phyloP scores from a whole-genome alignment of 345 rosid species.

The Syzygium aqueum region DNA sequence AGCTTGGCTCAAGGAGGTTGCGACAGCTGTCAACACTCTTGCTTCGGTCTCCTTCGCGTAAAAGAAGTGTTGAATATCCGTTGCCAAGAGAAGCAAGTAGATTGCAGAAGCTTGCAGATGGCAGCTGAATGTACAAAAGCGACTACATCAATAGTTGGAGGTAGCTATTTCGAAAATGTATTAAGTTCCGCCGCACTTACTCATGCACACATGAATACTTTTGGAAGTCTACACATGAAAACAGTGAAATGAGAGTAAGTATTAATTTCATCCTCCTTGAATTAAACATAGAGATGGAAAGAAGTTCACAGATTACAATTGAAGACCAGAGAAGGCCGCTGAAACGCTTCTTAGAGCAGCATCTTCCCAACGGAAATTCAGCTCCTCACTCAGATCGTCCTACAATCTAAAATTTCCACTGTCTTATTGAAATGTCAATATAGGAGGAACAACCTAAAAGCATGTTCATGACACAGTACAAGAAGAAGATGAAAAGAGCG shows the following conservation, averaged over 20 bases:
- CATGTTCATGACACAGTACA: not conserved
- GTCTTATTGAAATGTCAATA: not conserved
- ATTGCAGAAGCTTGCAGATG: constrained; percentile 8
- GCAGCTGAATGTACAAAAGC: constrained; percentile 19
- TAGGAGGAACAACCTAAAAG: not conserved
- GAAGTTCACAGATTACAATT: constrained; percentile 13
- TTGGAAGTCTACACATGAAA: not conserved
- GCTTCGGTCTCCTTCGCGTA: too few relatives aligned
- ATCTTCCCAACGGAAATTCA: not conserved
- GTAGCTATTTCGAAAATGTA: not conserved
- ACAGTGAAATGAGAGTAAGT: not conserved
- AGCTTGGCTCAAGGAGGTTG: too few relatives aligned
- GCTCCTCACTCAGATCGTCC: not conserved
- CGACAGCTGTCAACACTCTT: too few relatives aligned
- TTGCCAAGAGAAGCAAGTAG: not conserved
- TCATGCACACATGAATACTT: not conserved
- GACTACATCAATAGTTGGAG: constrained; percentile 19
- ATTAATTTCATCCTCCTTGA: not conserved
- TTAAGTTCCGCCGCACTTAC: not conserved
- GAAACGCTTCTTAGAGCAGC: constrained; percentile 16
- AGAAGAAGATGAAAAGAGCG: not conserved
- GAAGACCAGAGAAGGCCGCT: constrained; percentile 26
- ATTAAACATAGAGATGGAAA: constrained; percentile 8
- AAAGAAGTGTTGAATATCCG: too few relatives aligned
- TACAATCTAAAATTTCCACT: not conserved